Evolutionary conservation across 1,284 basidiomycete species (phyloP), one percentile per base, ranked within the genome.

Genomic region (Ganoderma boninense): DNA sequence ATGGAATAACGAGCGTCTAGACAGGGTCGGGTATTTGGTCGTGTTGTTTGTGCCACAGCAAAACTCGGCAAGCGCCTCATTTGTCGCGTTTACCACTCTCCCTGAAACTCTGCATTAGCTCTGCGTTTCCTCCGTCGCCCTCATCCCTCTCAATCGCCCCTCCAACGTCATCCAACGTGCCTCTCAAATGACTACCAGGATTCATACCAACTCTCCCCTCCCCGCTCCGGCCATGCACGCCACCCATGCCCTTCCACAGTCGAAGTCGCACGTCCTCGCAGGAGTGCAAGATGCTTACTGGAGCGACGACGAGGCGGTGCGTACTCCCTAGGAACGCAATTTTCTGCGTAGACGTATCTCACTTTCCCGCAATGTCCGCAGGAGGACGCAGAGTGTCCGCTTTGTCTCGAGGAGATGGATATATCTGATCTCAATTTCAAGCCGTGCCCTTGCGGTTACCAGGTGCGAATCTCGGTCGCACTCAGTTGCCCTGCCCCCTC

Each of bases 351-450:
- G 38, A 14, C 11, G 38, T 26, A 43, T 49, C 49, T 70, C 52
- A 70, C 13, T 14, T 3, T 20, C 32, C 7, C 16, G 29, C 10
- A n/a, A 35, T 38, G 16, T 2, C 18, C 74, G 1, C 74, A 98
- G 96, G 98, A 99, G 83, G 97, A 98, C 79, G 94, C 95, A 76
- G 97, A 99, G 79, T 99, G 98, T 84, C 96, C 98, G 62, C 91
- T 99, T 73, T 99, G 98, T 84, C 90, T 99, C 69, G 98, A 99
- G 81, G 97, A 98, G 84, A 97, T 99, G 91, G 98, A 99, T 84
- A 90, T 99, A 74, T 97, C 97, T 56, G 98, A 99, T 87, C 90
- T 98, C 80, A 98, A 98, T 87, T 99, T 99, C 87, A 98, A 97
- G 86, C 98, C 98, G 23, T 99, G 98, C 83, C 92, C 97, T 67